Evolutionary conservation across 2,329 filamentous ascomycete genomes (phyloP).

Genomic region (Fusarium sp.): DNA sequence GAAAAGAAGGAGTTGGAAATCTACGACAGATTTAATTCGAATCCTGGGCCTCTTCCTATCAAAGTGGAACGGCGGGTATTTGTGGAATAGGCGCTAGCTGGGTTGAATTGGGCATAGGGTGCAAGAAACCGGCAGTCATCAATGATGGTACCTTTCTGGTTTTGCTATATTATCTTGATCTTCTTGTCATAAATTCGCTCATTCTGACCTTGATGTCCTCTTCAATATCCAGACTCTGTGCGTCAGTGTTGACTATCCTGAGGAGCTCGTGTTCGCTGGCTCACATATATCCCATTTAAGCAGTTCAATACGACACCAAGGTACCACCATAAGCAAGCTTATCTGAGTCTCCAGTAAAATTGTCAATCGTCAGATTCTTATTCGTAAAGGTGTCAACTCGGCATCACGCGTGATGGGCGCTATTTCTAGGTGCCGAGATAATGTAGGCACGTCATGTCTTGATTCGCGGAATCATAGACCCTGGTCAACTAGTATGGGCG

Average conservation of each 20-base stretch:
- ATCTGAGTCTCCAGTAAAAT: constrained; percentile 12
- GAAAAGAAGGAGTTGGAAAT: constrained; percentile 12
- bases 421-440: constrained; percentile 24
- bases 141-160: too few relatives aligned
- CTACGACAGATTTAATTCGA: background rate
- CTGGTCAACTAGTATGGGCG: constrained; percentile 12
- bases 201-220: background rate
- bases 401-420: constrained; percentile 18
- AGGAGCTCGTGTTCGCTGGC: constrained; percentile 12
- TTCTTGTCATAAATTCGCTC: background rate
- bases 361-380: constrained; percentile 7
- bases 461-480: constrained; percentile 32
- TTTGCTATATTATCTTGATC: background rate
- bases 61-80: constrained; percentile 14
- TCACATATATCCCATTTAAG: constrained; percentile 21
- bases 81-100: constrained; percentile 11
- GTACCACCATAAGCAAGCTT: constrained; percentile 4
- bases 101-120: background rate
- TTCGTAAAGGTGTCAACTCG: background rate
- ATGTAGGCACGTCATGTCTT: background rate
- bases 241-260: background rate
- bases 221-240: background rate
- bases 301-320: constrained; percentile 4
- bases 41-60: constrained; percentile 6
- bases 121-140: too few relatives aligned